Evolutionary conservation across 345 rosid genomes (phyloP).

Genomic region (Gossypium anomalum): DNA sequence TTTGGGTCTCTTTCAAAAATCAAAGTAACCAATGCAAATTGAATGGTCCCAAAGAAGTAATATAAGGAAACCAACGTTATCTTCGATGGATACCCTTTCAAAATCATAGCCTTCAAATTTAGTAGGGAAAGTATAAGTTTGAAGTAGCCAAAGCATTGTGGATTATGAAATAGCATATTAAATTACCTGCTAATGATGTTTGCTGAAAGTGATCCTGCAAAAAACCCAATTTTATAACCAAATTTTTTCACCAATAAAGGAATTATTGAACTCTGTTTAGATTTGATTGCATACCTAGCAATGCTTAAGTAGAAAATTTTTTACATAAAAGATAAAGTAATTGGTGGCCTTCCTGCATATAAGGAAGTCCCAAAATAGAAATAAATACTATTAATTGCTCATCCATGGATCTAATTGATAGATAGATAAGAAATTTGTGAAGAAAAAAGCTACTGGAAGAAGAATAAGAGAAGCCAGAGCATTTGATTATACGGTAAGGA

Average conservation of each 20-base stretch:
- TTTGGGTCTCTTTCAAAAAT: constrained; percentile 36
- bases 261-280: not conserved
- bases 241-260: not conserved
- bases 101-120: constrained; percentile 41
- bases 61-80: constrained; percentile 39
- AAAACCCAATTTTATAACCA: constrained; percentile 1
- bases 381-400: not conserved
- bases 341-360: constrained; percentile 31
- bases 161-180: not conserved
- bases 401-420: not conserved
- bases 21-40: constrained; percentile 36
- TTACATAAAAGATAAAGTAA: constrained; percentile 37
- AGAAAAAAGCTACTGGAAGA: constrained; percentile 26
- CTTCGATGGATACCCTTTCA: constrained; percentile 41
- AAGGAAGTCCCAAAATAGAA: not conserved
- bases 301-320: constrained; percentile 43
- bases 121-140: not conserved
- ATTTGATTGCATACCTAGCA: constrained; percentile 29
- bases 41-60: constrained; percentile 26
- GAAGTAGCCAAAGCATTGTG: too few relatives aligned
- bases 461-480: constrained; percentile 35
- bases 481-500: constrained; percentile 41
- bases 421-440: constrained; percentile 20
- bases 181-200: constrained; percentile 39
- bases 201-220: constrained; percentile 36